Conservation (phyloP, 208 protist species). For the Naegleria gruberi region DNA sequence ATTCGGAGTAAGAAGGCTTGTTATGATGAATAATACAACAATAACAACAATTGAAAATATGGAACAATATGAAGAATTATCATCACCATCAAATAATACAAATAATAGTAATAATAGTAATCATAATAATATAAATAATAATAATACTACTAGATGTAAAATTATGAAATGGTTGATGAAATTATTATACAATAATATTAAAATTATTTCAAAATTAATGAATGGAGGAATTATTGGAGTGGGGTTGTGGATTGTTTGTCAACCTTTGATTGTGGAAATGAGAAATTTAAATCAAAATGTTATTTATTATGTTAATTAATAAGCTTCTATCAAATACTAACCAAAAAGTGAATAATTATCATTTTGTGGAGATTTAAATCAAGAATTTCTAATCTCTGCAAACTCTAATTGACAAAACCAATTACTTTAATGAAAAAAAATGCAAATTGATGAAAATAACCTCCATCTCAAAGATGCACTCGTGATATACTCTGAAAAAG, state of each 20-base stretch:
- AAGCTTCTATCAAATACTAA: neutral
- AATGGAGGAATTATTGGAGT: neutral
- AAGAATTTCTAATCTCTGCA: too few relatives aligned
- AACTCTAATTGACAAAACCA: too few relatives aligned
- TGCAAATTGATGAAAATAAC: too few relatives aligned
- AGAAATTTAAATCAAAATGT: slow-evolving; percentile 1
- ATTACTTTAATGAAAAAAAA: too few relatives aligned
- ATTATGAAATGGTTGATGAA: neutral
- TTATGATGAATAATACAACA: neutral
- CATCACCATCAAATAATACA: neutral
- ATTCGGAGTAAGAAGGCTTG: neutral
- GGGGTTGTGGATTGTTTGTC: neutral
- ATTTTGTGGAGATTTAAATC: too few relatives aligned
- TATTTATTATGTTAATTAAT: neutral
- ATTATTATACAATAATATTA: neutral
- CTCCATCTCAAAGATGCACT: too few relatives aligned
- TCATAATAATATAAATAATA: too few relatives aligned
- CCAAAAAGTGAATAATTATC: too few relatives aligned
- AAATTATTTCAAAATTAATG: neutral
- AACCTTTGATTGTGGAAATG: neutral
- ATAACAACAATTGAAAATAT: too few relatives aligned
- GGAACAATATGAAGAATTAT: too few relatives aligned
- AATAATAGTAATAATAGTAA: neutral
- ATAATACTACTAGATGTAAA: neutral
- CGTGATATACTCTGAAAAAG: too few relatives aligned